Conservation (phyloP, 306 rosid genomes). For the Sphenostylis stenocarpa region DNA sequence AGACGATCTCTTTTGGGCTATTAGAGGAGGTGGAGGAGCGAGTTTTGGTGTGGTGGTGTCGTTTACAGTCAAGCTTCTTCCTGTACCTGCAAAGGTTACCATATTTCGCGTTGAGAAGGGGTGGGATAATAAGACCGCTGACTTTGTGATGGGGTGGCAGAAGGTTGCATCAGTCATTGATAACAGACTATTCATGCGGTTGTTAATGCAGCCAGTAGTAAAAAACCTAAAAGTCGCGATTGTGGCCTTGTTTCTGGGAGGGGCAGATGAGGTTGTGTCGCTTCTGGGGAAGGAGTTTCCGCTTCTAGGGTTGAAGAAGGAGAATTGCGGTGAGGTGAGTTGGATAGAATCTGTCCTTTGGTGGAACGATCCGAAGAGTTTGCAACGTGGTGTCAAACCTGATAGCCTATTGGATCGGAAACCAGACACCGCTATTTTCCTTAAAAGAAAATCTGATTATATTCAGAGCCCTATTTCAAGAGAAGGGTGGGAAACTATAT, state of each 20-base stretch:
- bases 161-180: constrained; percentile 42
- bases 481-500: constrained; percentile 33
- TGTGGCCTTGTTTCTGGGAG: constrained; percentile 30
- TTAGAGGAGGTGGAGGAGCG: constrained; percentile 45
- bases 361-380: not conserved
- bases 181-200: constrained; percentile 38
- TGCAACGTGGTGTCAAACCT: constrained; percentile 21
- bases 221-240: too few relatives aligned
- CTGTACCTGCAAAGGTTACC: constrained; percentile 37
- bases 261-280: constrained; percentile 33
- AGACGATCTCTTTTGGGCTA: constrained; percentile 46
- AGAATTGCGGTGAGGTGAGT: constrained; percentile 32
- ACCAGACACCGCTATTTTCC: not conserved
- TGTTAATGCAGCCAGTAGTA: too few relatives aligned
- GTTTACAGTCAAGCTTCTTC: constrained; percentile 30
- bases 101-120: constrained; percentile 22
- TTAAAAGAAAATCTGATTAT: constrained; percentile 46
- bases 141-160: constrained; percentile 47
- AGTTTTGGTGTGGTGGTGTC: constrained; percentile 51
- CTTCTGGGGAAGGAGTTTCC: constrained; percentile 36
- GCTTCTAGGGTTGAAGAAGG: constrained; percentile 24
- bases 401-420: constrained; percentile 33
- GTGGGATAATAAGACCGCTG: too few relatives aligned
- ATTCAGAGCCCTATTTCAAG: constrained; percentile 37
- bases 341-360: constrained; percentile 46